These are phyloP conservation scores for Arbutus unedo DNA, from an alignment of 148 eudicot species.

Conservation along the genomic window DNA sequence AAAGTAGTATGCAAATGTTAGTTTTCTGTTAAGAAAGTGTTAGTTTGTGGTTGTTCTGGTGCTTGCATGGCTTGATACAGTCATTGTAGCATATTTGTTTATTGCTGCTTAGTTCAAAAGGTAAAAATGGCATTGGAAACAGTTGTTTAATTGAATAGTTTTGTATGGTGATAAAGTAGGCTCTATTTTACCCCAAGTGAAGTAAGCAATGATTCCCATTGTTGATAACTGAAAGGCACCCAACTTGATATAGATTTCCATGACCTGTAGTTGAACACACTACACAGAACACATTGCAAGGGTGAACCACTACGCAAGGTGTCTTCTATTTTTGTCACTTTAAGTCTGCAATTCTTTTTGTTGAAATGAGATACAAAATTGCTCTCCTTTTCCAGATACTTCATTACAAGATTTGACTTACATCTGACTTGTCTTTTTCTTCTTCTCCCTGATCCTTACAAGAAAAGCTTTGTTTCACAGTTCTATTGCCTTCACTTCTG, in stretches of 20 bases:
- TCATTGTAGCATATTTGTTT: neutral
- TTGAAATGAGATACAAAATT: neutral
- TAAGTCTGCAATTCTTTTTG: too few relatives aligned
- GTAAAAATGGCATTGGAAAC: neutral
- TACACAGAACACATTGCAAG: neutral
- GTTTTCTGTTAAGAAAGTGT: neutral
- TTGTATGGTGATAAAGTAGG: neutral
- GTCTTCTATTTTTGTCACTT: too few relatives aligned
- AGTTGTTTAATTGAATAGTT: neutral
- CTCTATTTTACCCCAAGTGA: neutral
- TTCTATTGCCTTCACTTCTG: too few relatives aligned
- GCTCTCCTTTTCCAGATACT: neutral
- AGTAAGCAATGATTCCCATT: neutral
- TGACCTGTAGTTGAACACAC: too few relatives aligned
- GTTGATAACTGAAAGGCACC: neutral
- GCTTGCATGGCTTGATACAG: neutral
- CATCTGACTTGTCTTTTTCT: too few relatives aligned
- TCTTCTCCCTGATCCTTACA: too few relatives aligned
- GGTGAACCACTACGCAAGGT: neutral
- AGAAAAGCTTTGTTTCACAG: too few relatives aligned
- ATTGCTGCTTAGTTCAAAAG: neutral
- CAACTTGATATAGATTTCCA: neutral
- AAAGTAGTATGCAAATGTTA: too few relatives aligned
- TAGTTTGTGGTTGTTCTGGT: neutral
- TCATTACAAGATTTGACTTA: too few relatives aligned